Percentiles rank a stretch among this genome's conserved stretches.
phyloP scores from a whole-genome alignment of 2,329 filamentous ascomycete genomes.

The Talaromyces pinophilus region DNA sequence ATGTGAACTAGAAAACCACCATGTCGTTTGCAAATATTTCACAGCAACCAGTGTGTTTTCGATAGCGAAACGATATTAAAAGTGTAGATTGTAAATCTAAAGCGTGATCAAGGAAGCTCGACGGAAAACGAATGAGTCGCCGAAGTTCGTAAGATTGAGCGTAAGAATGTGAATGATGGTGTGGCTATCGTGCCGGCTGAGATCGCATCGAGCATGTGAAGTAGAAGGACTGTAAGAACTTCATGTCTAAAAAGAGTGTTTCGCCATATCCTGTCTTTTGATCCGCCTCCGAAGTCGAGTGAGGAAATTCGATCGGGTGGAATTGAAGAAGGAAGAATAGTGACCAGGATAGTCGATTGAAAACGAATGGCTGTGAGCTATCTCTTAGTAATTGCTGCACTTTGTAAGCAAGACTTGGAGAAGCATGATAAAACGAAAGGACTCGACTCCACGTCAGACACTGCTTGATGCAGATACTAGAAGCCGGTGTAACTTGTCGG shows the following conservation, averaged over 20 bases:
- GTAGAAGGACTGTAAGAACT: not conserved
- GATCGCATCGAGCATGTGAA: constrained; percentile 12
- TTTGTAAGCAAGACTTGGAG: not conserved
- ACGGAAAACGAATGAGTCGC: constrained; percentile 14
- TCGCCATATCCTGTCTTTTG: constrained; percentile 5
- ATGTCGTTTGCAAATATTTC: not conserved
- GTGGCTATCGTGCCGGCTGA: constrained; percentile 3
- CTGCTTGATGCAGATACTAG: constrained; percentile 13
- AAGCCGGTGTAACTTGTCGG: not conserved
- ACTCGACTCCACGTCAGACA: constrained; percentile 8
- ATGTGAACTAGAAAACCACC: not conserved
- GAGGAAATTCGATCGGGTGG: not conserved
- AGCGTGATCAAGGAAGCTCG: not conserved
- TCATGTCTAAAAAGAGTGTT: constrained; percentile 10
- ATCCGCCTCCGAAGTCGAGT: not conserved
- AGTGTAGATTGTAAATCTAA: not conserved
- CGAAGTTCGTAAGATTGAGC: constrained; percentile 1
- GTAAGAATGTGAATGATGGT: not conserved
- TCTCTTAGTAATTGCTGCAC: not conserved
- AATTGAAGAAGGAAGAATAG: not conserved
- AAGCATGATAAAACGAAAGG: constrained; percentile 1
- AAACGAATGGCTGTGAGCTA: constrained; percentile 2
- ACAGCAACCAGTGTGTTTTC: not conserved
- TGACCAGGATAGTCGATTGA: not conserved
- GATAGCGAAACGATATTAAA: not conserved